phyloP scores from a whole-genome alignment of 169 alveolate species.

The Cryptosporidium parvum region DNA sequence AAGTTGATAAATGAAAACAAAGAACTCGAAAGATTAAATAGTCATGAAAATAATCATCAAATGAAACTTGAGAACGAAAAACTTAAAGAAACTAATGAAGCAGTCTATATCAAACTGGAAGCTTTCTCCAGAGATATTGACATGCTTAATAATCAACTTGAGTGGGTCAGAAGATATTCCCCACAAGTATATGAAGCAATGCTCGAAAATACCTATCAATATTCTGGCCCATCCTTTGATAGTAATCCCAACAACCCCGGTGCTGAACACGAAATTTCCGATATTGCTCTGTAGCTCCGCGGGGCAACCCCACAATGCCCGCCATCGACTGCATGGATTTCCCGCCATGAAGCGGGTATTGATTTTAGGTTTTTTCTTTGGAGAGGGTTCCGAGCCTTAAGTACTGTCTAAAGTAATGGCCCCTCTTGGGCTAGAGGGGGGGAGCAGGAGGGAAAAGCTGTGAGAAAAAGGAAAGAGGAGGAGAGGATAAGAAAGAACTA shows the following conservation, averaged over 20 bases:
- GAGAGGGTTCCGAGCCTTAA: conserved; percentile 45
- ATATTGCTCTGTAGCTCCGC: background rate
- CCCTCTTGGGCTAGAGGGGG: background rate
- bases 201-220: conserved; percentile 40
- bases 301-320: conserved; percentile 13
- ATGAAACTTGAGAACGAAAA: conserved; percentile 35
- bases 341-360: background rate
- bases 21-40: conserved; percentile 1
- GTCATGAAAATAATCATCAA: background rate
- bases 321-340: background rate
- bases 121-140: conserved; percentile 70
- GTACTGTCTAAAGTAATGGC: conserved; percentile 33
- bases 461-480: background rate
- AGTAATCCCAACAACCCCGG: background rate
- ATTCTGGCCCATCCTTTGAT: background rate
- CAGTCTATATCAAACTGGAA: conserved; percentile 54
- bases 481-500: background rate
- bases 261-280: conserved; percentile 20
- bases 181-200: conserved; percentile 67
- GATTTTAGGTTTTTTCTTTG: background rate
- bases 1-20: background rate
- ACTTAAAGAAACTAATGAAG: conserved; percentile 54
- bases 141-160: conserved; percentile 49
- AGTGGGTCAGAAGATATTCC: conserved; percentile 71
- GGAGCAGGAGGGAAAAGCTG: conserved; percentile 24